Conservation (phyloP, 2,329 filamentous ascomycete genomes). For the Clarireedia hainanense region DNA sequence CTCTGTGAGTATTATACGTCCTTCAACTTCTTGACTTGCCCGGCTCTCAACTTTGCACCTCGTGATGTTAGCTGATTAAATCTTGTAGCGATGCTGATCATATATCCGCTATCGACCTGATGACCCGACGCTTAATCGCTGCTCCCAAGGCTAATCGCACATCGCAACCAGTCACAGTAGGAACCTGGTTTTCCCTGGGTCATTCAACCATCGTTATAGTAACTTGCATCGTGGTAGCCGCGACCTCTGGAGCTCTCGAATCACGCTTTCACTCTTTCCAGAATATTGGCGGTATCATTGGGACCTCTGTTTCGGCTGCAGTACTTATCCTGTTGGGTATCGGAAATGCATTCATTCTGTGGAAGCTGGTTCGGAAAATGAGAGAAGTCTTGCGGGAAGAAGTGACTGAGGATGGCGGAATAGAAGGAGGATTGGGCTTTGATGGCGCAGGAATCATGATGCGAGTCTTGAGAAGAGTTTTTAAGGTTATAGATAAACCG, state of each 20-base stretch:
- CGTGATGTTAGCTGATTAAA: neutral
- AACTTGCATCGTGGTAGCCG: slow-evolving; percentile 86
- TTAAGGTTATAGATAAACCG: slow-evolving; percentile 63
- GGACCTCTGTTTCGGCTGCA: slow-evolving; percentile 74
- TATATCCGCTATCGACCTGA: slow-evolving; percentile 80
- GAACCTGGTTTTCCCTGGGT: slow-evolving; percentile 88
- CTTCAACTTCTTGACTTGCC: too few species aligned
- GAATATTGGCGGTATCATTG: slow-evolving; percentile 78
- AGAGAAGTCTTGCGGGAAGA: slow-evolving; percentile 46
- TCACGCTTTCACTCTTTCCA: slow-evolving; percentile 74
- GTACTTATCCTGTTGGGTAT: slow-evolving; percentile 76
- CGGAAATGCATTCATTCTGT: slow-evolving; percentile 81
- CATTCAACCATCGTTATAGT: slow-evolving; percentile 90
- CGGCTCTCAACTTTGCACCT: neutral
- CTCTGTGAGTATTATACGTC: slow-evolving; percentile 40
- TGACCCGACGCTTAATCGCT: slow-evolving; percentile 83
- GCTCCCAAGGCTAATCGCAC: slow-evolving; percentile 37
- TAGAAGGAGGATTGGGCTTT: slow-evolving; percentile 46
- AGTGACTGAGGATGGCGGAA: slow-evolving; percentile 19
- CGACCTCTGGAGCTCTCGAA: slow-evolving; percentile 76
- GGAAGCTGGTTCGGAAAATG: slow-evolving; percentile 65
- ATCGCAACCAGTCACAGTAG: slow-evolving; percentile 81
- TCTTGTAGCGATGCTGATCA: slow-evolving; percentile 70
- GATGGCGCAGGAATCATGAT: slow-evolving; percentile 73
- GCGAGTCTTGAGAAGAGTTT: slow-evolving; percentile 63